Base-by-base conservation (phyloP, 495 filamentous ascomycete genomes). In the Geopyxis carbonaria region DNA sequence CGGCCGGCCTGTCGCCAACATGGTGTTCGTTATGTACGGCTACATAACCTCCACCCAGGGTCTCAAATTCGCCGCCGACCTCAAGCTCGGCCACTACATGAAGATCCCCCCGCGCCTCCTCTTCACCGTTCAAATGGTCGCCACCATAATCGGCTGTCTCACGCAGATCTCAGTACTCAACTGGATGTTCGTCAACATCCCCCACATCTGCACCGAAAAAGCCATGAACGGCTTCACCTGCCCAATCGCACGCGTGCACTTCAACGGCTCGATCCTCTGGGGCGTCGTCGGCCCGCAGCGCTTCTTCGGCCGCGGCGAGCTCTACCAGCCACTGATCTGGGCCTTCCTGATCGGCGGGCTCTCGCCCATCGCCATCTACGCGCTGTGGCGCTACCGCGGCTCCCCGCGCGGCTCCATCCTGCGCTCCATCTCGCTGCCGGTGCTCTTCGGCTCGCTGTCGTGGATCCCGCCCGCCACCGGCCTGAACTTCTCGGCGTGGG, bases 51-150 rank as follows among this genome's bases (percentile, higher is more conserved):
- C 75, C 1, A 75, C 77, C 4, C 80, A 92, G 59, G 83, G 83
- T 23, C 68, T 92, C 38, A 85, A 84, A 53, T 91, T 91, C 57
- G 73, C 81, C 2, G 71, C 80, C 14, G 83, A 92, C 53, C 65
- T 89, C 39, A 92, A 92, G 55, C 70, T 91, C 0, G 84, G 84
- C 21, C 78, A 87, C 53, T 91, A 92, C 56, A 87, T 91, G 80
- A 91, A 92, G 58, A 84, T 92, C 36, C 83, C 84, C 13, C 81
- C 83, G 0, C 73, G 78, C 9, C 69, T 77, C 38, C 63, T 92
- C 6, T 92, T 91, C 59, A 60, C 62, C 4, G 78, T 86, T 3
- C 84, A 92, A 47, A 76, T 89, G 64, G 64, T 76, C 23, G 81
- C 83, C 19, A 87, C 81, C 0, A 61, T 83, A 40, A 63, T 91